Evolutionary conservation across 257 asterid species (phyloP).

Genomic region (Rhazya stricta): DNA sequence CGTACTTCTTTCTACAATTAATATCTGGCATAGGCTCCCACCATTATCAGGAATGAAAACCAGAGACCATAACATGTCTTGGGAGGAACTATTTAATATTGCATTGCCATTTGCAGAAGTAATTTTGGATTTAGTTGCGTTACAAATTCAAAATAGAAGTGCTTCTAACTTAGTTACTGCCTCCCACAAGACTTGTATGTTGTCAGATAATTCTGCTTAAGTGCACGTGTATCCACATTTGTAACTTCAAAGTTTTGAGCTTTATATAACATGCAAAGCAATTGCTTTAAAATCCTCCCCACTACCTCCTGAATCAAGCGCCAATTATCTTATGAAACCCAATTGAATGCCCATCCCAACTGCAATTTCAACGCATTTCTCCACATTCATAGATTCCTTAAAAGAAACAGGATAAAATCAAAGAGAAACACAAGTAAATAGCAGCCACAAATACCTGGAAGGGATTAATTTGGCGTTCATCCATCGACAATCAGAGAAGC

Average conservation of each 20-base stretch:
- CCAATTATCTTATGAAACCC: neutral
- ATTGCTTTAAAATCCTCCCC: neutral
- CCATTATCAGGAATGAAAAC: neutral
- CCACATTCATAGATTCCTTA: neutral
- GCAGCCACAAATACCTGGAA: slow-evolving; percentile 7
- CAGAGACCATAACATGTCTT: neutral
- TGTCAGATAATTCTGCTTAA: neutral
- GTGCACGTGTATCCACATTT: neutral
- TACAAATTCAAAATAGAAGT: neutral
- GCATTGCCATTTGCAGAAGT: neutral
- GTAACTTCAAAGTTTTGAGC: neutral
- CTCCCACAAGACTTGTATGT: neutral
- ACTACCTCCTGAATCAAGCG: neutral
- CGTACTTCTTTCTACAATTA: neutral
- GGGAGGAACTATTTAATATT: neutral
- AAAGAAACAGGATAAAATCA: neutral
- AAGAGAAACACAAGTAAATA: neutral
- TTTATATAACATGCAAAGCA: neutral
- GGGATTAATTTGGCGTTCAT: slow-evolving; percentile 30
- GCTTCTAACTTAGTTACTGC: neutral
- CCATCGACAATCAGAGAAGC: slow-evolving; percentile 47
- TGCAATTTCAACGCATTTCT: neutral
- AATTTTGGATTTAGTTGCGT: neutral
- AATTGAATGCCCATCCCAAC: neutral
- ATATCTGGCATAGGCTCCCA: neutral